Conservation (phyloP, 129 eudicot species). For the Scalesia atractyloides region DNA sequence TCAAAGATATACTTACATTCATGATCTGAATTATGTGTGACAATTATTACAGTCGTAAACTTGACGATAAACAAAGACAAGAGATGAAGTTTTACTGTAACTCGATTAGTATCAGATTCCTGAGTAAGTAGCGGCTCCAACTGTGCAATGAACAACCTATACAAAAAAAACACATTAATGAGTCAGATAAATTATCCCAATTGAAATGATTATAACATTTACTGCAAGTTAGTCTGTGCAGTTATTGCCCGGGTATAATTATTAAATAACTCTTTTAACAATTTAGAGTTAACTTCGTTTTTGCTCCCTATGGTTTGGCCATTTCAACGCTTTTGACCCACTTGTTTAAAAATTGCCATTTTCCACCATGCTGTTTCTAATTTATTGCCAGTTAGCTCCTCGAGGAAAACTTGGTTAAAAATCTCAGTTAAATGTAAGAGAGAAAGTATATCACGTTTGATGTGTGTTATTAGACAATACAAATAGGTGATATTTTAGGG, state of each 20-base stretch:
- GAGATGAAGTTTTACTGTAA: conserved; percentile 50
- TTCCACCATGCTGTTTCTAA: too few species aligned
- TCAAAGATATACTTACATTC: conserved; percentile 15
- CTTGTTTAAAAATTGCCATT: too few species aligned
- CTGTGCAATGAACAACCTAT: conserved; percentile 70
- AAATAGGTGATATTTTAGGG: too few species aligned
- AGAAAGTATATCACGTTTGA: too few species aligned
- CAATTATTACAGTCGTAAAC: not conserved
- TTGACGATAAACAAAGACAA: not conserved
- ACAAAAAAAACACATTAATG: conserved; percentile 5
- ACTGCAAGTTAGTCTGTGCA: conserved; percentile 8
- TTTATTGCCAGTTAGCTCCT: too few species aligned
- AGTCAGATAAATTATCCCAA: conserved; percentile 10
- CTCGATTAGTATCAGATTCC: conserved; percentile 39
- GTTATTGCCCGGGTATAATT: conserved; percentile 17
- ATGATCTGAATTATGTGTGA: not conserved
- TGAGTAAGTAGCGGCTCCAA: conserved; percentile 56
- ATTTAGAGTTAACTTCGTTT: too few species aligned
- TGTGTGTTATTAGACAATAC: too few species aligned
- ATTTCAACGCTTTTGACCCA: too few species aligned
- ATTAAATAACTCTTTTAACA: conserved; percentile 12
- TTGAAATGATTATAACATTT: conserved; percentile 3
- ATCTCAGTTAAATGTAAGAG: too few species aligned
- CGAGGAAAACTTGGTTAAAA: too few species aligned
- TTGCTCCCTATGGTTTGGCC: too few species aligned